A percentile compares a stretch with the other conserved stretches of the same genome.
Evolutionary conservation across 2,329 filamentous ascomycete species (phyloP).

Genomic region (Clonostachys sp.): DNA sequence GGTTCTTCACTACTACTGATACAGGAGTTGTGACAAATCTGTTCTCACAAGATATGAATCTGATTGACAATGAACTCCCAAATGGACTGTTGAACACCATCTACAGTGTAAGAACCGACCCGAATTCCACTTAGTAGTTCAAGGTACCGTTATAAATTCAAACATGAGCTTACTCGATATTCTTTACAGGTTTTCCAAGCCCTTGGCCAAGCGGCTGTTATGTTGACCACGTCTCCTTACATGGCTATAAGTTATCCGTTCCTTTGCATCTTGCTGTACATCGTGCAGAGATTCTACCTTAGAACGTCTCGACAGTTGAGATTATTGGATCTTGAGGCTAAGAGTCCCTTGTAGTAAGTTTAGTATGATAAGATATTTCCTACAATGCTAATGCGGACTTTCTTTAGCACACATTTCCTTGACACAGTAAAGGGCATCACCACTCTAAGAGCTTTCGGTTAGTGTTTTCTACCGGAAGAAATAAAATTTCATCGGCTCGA

Average conservation of each 20-base stretch:
- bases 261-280: constrained; percentile 36
- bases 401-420: constrained; percentile 36
- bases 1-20: constrained; percentile 35
- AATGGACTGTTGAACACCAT: constrained; percentile 19
- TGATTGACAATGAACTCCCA: constrained; percentile 33
- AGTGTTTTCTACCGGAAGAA: constrained; percentile 19
- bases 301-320: constrained; percentile 56
- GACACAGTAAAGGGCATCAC: constrained; percentile 48
- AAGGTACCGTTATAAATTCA: too few relatives aligned
- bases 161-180: neutral
- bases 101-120: too few relatives aligned
- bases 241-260: constrained; percentile 45
- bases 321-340: constrained; percentile 56
- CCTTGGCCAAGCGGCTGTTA: constrained; percentile 39
- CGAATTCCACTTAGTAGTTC: too few relatives aligned
- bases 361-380: neutral
- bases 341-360: constrained; percentile 49
- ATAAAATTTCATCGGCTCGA: too few relatives aligned
- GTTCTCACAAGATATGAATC: constrained; percentile 38
- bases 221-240: constrained; percentile 35
- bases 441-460: constrained; percentile 51
- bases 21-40: constrained; percentile 33
- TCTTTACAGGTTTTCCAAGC: constrained; percentile 11
- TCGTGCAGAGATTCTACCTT: constrained; percentile 53
- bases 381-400: neutral